Evolutionary conservation across 805 yeast genomes (phyloP), one percentile per base, ranked within the genome.

Genomic region (Myxozyma geophila): DNA sequence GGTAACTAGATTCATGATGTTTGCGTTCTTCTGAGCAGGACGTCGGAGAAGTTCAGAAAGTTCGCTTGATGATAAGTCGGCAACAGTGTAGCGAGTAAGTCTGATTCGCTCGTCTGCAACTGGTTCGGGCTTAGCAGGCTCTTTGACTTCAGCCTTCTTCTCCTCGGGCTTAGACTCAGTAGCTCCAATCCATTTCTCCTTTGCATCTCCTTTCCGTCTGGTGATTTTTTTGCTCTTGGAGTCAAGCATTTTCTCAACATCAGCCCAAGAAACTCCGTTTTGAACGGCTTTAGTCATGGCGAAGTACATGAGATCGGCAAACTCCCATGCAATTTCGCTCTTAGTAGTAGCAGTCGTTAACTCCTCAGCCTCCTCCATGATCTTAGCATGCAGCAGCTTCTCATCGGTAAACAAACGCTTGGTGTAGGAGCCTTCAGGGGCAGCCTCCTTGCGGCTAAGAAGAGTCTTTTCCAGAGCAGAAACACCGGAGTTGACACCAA

Each of bases 331-430:
- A 59, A 91, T 83, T 62, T 93, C 88, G 1, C 82, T 83, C 71
- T 82, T 82, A 6, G 80, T 72, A 43, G 80, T 81, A 17, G 99
- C 98, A 63, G 92, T 97, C 39, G 92, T 85, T 67, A 95, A 83
- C 77, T 95, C 99, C 72, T 93, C 98, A 50, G 97, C 96, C 77
- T 95, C 99, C 78, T 95, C 99, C 75, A 86, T 85, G 77, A 95
- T 87, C 80, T 95, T 90, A 33, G 98, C 97, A 61, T 82, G 80
- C 70, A 95, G 81, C 57, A 95, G 80, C 33, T 80, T 82, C 47
- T 85, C 85, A 77, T 95, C 98, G 57, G 84, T 82, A 73, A 93
- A 92, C 66, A 95, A 80, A 68, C 99, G 83, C 73, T 88, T 86
- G 15, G 99, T 93, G 79, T 95, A 95, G n/a, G 98, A 92, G 1